Evolutionary conservation across 163 green algal genomes (phyloP), one percentile per base, ranked within the genome.

Genomic region (Prototheca wickerhamii): DNA sequence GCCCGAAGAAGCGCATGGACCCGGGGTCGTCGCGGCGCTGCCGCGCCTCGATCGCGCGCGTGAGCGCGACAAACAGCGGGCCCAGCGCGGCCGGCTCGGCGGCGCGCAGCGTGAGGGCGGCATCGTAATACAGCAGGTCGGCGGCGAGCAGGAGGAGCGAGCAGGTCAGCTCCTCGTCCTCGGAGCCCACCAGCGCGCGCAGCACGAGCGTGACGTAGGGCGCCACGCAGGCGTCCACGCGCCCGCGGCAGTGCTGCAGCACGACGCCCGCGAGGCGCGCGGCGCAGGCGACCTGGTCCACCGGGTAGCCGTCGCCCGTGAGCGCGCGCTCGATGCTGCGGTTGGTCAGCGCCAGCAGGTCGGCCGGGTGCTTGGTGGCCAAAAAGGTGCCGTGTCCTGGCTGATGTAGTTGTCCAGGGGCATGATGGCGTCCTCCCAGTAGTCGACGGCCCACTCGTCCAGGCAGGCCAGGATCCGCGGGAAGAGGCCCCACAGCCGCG

Each of bases 361-460:
- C 81, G 25, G 40, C 12, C 40, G 87, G 87, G 31, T 74, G 51
- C 52, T 80, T 82, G 71, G 58, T 71, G 46, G 60, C 55, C 30
- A 96, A 67, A 70, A 93, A 96, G 6, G 69, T 62, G 26, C 90
- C 81, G 85, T 93, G 60, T 78, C 87, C 23, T 84, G 75, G 51
- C 69, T 85, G 64, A 98, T 92, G 73, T 83, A 95, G 80, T 97
- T 98, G 78, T 97, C 92, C 56, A 98, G 71, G 2, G 87, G 84
- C 35, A 89, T 72, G 52, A 96, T 70, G n/a, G 94, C 79, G 66
- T 92, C 86, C 53, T 95, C 86, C 63, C 92, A 92, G 80, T 94
- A 96, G 68, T 95, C 85, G 23, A 89, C 61, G 12, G 78, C 89
- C 82, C 86, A 96, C 17, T 87, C 82, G 63, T 82, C 55, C 32